Conservation (phyloP, 148 eudicot species). For the Vaccinium myrtillus region DNA sequence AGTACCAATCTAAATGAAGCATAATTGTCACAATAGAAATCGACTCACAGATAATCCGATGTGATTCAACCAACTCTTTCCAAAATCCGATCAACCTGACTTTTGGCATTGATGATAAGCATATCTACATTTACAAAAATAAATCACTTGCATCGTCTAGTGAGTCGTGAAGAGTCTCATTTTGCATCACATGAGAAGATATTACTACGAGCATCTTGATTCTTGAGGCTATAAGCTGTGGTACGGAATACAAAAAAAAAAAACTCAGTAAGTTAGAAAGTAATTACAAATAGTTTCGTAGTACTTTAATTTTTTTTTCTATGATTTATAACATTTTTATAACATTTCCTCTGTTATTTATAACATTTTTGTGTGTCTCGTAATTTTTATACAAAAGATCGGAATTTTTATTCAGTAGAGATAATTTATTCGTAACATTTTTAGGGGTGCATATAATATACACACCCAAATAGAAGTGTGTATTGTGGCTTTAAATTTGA, state of each 20-base stretch:
- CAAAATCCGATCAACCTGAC: neutral
- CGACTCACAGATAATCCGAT: neutral
- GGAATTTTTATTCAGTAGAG: too few species aligned
- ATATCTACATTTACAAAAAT: neutral
- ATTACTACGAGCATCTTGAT: neutral
- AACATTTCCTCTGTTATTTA: too few species aligned
- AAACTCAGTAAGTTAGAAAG: neutral
- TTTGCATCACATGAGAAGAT: neutral
- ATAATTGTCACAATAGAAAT: neutral
- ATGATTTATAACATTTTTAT: neutral
- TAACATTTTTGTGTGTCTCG: too few species aligned
- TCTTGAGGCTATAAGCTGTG: neutral
- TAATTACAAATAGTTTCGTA: neutral
- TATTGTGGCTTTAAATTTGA: too few species aligned
- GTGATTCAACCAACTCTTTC: neutral
- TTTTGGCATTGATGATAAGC: neutral
- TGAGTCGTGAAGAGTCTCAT: neutral
- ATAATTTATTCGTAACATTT: too few species aligned
- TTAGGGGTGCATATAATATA: too few species aligned
- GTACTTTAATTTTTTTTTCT: neutral
- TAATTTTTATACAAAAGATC: too few species aligned
- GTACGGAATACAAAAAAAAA: neutral
- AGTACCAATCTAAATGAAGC: neutral
- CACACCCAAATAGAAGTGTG: too few species aligned
- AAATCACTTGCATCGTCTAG: neutral